Base-by-base conservation (phyloP, 2,329 filamentous ascomycete species). In the Calonectria pteridis region DNA sequence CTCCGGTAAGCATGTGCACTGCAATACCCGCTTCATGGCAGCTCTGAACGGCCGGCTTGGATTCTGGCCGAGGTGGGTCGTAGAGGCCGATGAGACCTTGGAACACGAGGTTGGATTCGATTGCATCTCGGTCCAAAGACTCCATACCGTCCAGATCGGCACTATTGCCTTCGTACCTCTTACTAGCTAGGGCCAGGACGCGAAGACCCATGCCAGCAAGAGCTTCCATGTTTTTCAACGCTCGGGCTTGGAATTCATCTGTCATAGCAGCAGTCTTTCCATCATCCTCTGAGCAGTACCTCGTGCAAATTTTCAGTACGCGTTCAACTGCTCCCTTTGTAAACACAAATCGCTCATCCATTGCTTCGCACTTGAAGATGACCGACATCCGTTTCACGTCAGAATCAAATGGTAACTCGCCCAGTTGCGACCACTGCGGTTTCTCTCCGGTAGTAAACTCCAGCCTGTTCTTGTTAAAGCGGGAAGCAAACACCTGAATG, bases 301-400 rank as follows among this genome's bases (percentile, higher is more conserved):
- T 84, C 0, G 88, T 89, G 82, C 93, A 95, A 1, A 90, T 89
- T 5, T 90, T 89, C 18, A 95, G 85, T 31, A 95, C 88, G 43
- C 93, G 88, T 80, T 95, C 93, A 4, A 94, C 93, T 1, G 93
- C 93, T 64, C 92, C 92, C 80, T 93, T 93, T 69, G 91, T 92
- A 77, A 92, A 92, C 53, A 91, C 85, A 82, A 84, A 87, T 74
- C 86, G 86, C 68, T 86, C 83, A 28, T 84, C 81, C 0, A 80
- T 82, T 10, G 84, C 79, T 14, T 77, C 78, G 28, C 88, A 82
- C 53, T 87, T 80, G 81, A 93, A 93, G 68, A 94, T 91, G 37
- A 94, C 92, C 0, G 92, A 93, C 93, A 95, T 95, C 78, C 92
- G 93, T 86, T 95, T 95, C 75, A 94, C 89, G 71, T 91, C 91